Conservation (phyloP, 2,329 filamentous ascomycete genomes). For the Xylaria multiplex region DNA sequence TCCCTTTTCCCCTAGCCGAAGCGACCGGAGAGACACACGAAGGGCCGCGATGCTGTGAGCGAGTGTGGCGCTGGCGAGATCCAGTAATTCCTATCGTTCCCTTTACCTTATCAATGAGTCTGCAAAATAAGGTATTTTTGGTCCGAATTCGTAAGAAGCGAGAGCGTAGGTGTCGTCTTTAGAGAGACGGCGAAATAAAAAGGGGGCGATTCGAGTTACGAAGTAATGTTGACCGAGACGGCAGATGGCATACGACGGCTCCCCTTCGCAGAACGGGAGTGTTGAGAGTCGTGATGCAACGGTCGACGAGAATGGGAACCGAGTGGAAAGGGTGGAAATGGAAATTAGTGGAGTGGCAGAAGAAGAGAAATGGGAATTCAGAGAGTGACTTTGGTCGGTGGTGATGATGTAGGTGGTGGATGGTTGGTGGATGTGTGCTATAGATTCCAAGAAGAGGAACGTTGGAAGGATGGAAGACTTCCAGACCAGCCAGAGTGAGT, state of each 20-base stretch:
- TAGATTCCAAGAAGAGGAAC: slow-evolving; percentile 21
- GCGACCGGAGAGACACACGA: slow-evolving; percentile 7
- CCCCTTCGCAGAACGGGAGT: slow-evolving; percentile 39
- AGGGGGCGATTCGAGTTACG: slow-evolving; percentile 3
- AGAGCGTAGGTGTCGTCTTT: slow-evolving; percentile 25
- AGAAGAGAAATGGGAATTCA: slow-evolving; percentile 34
- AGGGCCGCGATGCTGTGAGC: slow-evolving; percentile 3
- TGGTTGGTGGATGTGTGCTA: slow-evolving; percentile 24
- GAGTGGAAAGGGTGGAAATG: slow-evolving; percentile 24
- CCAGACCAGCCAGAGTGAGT: slow-evolving; percentile 7
- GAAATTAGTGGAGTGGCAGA: slow-evolving; percentile 33
- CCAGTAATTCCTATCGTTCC: slow-evolving; percentile 6
- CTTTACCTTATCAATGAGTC: slow-evolving; percentile 2
- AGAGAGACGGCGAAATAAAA: slow-evolving; percentile 15
- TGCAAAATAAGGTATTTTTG: neutral
- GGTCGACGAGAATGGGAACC: slow-evolving; percentile 22
- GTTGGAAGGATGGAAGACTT: slow-evolving; percentile 20
- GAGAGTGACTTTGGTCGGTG: slow-evolving; percentile 39
- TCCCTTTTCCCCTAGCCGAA: neutral
- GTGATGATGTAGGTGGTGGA: slow-evolving; percentile 28
- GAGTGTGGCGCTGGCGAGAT: slow-evolving; percentile 1
- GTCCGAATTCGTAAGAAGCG: slow-evolving; percentile 24
- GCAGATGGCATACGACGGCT: slow-evolving; percentile 19
- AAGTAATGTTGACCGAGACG: slow-evolving; percentile 19
- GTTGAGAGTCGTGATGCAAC: slow-evolving; percentile 27